phyloP scores from a whole-genome alignment of 176 grass and related monocot species.

The Rhipidocladum racemiflorum region DNA sequence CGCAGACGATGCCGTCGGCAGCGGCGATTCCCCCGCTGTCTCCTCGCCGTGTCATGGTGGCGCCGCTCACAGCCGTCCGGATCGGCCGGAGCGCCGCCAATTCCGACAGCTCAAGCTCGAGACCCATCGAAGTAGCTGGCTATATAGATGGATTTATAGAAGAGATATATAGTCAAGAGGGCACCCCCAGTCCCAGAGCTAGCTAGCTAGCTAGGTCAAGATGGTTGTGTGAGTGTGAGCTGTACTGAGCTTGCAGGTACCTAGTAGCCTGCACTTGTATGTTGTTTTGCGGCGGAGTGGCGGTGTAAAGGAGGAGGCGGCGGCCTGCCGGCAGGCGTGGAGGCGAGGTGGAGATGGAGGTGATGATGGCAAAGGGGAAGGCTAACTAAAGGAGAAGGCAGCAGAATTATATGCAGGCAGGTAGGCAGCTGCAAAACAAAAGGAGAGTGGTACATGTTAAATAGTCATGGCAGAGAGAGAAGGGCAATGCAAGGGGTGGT shows the following conservation, averaged over 20 bases:
- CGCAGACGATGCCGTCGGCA: conserved; percentile 13
- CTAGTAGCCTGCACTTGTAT: neutral
- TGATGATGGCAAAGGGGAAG: conserved; percentile 43
- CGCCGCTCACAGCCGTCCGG: neutral
- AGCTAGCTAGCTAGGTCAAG: neutral
- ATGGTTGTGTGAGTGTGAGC: neutral
- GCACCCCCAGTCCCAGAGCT: no score
- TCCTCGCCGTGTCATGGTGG: neutral
- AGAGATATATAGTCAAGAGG: neutral
- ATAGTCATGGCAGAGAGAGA: conserved; percentile 41
- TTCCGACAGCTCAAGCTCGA: conserved; percentile 46
- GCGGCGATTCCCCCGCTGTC: neutral
- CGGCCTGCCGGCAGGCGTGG: conserved; percentile 35
- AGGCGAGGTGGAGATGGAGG: conserved; percentile 46
- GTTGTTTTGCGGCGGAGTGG: conserved; percentile 19
- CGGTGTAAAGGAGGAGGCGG: conserved; percentile 17
- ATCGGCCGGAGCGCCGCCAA: conserved; percentile 51
- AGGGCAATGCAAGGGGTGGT: neutral
- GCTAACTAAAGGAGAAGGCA: conserved; percentile 39
- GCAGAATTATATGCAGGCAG: conserved; percentile 73
- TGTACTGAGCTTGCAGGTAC: conserved; percentile 8
- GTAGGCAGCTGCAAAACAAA: conserved; percentile 36
- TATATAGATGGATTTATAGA: neutral
- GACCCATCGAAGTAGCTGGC: conserved; percentile 34
- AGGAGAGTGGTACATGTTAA: conserved; percentile 37